These are phyloP conservation scores for Tuctoria greenei DNA, from an alignment of 176 grass and related monocot genomes.

Conservation along the genomic window DNA sequence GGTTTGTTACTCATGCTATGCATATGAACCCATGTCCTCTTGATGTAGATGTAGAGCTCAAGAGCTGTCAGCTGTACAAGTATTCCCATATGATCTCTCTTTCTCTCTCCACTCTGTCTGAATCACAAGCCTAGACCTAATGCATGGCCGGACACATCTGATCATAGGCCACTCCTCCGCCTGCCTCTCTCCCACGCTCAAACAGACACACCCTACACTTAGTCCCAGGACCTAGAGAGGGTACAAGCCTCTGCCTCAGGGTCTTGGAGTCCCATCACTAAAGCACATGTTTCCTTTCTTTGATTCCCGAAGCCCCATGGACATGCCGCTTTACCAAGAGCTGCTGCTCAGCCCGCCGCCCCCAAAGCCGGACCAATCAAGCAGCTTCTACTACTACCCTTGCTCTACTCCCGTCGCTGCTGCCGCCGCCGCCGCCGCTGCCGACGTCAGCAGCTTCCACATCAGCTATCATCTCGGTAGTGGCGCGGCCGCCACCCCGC, in stretches of 20 bases:
- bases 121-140: constrained; percentile 20
- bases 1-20: not conserved
- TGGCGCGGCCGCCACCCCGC: not conserved
- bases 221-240: constrained; percentile 33
- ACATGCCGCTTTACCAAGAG: constrained; percentile 44
- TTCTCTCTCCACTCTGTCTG: not conserved
- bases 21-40: constrained; percentile 25
- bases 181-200: not conserved
- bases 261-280: constrained; percentile 48
- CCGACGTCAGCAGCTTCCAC: constrained; percentile 31
- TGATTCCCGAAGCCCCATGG: constrained; percentile 47
- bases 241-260: not conserved
- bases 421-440: not conserved
- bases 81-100: not conserved
- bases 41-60: not conserved
- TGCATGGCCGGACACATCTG: constrained; percentile 54
- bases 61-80: constrained; percentile 14
- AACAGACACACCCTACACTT: constrained; percentile 6
- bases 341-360: constrained; percentile 52
- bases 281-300: constrained; percentile 59
- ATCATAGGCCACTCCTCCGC: constrained; percentile 34
- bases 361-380: constrained; percentile 42
- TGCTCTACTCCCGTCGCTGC: constrained; percentile 19
- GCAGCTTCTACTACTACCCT: constrained; percentile 42
- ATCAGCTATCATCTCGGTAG: constrained; percentile 25